Base-by-base conservation (phyloP, 2,329 filamentous ascomycete species). In the Fusarium sp. region DNA sequence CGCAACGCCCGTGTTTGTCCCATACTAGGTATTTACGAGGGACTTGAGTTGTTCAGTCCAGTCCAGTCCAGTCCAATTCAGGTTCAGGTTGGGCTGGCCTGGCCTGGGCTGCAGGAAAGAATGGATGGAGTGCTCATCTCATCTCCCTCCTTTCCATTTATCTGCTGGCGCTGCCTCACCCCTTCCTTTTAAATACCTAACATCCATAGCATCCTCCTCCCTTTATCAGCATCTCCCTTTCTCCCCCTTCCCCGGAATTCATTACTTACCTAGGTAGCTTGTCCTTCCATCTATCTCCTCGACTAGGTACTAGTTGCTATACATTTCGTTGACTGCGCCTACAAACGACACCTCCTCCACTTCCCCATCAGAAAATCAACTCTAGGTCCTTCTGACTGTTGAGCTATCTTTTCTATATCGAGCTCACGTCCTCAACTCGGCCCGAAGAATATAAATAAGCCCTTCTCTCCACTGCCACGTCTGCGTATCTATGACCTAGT, bases 1-100 rank as follows among this genome's bases (percentile, higher is more conserved):
- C 57, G 57, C 37, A 40, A 36, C 51, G 58, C 64, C 56, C 63
- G 67, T 71, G 70, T 55, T 64, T 72, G 70, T 62, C 66, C 66
- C 55, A 36, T 69, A 23, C 23, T 23, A 23, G 23, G 23, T 23
- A 55, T 56, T 63, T 63, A 37, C 30, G 45, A 70, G 54, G 46
- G 37, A 53, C 46, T 47, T 52, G 49, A 53, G 61, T 60, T 51
- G 42, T 57, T 60, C 42, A 54, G 59, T 51, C 23, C 46, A 38
- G 23, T n/a, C 13, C 16, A 37, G 8, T n/a, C 16, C 31, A 49
- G 31, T 23, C 45, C 45, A 49, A 50, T 37, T 52, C 56, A 57
- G 61, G 61, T 40, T 42, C 52, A 37, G 45, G 52, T 44, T 59
- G 60, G 53, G 45, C 37, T 65, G 52, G 23, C 15, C 16, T 59